These are phyloP conservation scores for Tylopilus balloui DNA, from an alignment of 768 basidiomycete species.

Conservation along the genomic window DNA sequence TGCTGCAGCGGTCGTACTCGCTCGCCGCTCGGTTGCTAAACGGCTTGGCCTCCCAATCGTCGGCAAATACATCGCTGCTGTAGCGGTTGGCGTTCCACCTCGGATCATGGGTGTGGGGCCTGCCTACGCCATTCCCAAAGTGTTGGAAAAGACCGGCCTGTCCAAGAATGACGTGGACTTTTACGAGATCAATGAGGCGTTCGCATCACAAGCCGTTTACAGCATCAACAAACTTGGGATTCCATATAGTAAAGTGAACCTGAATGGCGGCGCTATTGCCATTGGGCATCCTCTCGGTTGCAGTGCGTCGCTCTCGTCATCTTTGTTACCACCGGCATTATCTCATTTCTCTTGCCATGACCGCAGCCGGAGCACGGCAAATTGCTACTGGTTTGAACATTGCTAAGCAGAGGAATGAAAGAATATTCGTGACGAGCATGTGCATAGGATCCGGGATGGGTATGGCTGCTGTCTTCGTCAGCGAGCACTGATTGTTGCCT, in stretches of 20 bases:
- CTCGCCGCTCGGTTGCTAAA: constrained; percentile 74
- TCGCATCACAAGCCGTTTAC: constrained; percentile 80
- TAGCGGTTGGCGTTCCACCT: constrained; percentile 76
- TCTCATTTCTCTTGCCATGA: constrained; percentile 6
- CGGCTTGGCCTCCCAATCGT: constrained; percentile 81
- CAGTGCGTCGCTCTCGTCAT: constrained; percentile 47
- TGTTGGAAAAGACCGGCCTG: constrained; percentile 64
- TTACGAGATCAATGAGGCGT: constrained; percentile 91
- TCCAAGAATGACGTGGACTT: constrained; percentile 74
- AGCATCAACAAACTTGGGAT: constrained; percentile 65
- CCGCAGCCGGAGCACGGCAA: constrained; percentile 75
- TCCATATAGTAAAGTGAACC: constrained; percentile 75
- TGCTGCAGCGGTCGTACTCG: constrained; percentile 83
- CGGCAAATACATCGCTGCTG: constrained; percentile 76
- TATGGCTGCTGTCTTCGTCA: constrained; percentile 84
- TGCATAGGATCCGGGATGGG: constrained; percentile 90
- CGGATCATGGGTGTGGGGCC: constrained; percentile 92
- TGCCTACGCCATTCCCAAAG: constrained; percentile 78
- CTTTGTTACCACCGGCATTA: not conserved
- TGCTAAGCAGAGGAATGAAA: constrained; percentile 69
- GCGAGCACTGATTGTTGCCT: constrained; percentile 54
- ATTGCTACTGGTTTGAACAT: constrained; percentile 81
- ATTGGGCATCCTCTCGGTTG: constrained; percentile 85
- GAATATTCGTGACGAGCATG: constrained; percentile 87
- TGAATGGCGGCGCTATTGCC: constrained; percentile 85